These are phyloP conservation scores for Pilasporangium apinafurcum DNA, from an alignment of 352 stramenopile genomes.

Conservation along the genomic window DNA sequence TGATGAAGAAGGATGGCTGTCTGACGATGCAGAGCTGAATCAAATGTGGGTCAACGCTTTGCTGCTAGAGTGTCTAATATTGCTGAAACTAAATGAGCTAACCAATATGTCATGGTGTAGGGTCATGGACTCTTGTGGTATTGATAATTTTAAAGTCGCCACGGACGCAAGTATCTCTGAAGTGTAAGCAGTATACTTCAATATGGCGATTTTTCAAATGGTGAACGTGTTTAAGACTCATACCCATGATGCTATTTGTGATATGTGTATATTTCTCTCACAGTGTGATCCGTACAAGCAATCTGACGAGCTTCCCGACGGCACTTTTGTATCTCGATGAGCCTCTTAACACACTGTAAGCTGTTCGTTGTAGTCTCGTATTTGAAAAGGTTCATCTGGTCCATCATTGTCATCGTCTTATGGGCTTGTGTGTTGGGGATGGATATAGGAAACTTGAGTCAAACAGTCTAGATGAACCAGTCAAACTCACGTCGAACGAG, in stretches of 20 bases:
- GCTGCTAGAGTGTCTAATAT: too few relatives aligned
- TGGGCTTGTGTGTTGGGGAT: neutral
- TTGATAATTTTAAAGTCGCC: slow-evolving; percentile 28
- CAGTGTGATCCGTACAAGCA: slow-evolving; percentile 32
- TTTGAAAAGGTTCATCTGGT: neutral
- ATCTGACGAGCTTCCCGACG: slow-evolving; percentile 32
- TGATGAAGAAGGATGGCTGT: slow-evolving; percentile 24
- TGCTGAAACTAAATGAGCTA: too few relatives aligned
- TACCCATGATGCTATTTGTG: neutral
- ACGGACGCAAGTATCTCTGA: slow-evolving; percentile 22
- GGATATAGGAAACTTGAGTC: slow-evolving; percentile 7
- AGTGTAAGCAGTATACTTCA: too few relatives aligned
- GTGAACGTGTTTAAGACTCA: too few relatives aligned
- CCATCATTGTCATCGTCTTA: neutral
- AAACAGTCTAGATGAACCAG: slow-evolving; percentile 10
- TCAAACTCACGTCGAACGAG: slow-evolving; percentile 8
- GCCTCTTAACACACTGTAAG: slow-evolving; percentile 6
- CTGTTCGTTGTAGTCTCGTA: neutral
- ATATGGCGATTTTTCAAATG: too few relatives aligned
- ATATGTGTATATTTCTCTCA: neutral
- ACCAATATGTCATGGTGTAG: slow-evolving; percentile 8
- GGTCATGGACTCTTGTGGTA: slow-evolving; percentile 29
- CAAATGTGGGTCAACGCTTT: slow-evolving; percentile 20
- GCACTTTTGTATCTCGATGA: slow-evolving; percentile 25
- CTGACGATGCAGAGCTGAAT: slow-evolving; percentile 13